phyloP scores from a whole-genome alignment of 768 basidiomycete species.

The Leccinum variicolor region DNA sequence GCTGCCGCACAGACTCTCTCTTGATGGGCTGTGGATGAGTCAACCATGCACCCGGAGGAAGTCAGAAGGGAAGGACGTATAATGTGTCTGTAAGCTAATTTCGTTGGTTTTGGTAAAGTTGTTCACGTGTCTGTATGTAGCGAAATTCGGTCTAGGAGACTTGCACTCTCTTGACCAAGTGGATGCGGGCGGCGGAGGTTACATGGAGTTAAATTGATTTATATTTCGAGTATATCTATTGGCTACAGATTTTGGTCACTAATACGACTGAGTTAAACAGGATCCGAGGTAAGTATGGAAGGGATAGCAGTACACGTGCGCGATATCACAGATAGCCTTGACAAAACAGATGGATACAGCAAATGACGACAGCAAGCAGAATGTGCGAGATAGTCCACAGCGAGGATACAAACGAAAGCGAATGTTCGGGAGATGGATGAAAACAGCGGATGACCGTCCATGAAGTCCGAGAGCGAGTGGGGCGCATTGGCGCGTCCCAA shows the following conservation, averaged over 20 bases:
- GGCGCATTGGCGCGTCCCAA: background rate
- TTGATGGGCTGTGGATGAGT: background rate
- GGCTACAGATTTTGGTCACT: conserved; percentile 1
- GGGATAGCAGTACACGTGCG: background rate
- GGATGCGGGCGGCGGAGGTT: too few relatives aligned
- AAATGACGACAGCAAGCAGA: background rate
- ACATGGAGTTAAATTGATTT: background rate
- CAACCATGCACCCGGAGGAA: background rate
- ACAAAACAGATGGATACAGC: conserved; percentile 15
- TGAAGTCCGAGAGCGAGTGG: conserved; percentile 8
- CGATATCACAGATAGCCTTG: background rate
- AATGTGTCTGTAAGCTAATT: too few relatives aligned
- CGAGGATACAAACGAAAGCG: conserved; percentile 12
- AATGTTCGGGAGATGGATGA: background rate
- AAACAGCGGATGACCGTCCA: conserved; percentile 12
- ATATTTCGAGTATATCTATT: background rate
- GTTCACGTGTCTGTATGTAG: too few relatives aligned
- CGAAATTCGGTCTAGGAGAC: too few relatives aligned
- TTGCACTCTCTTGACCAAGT: too few relatives aligned
- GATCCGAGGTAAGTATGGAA: background rate
- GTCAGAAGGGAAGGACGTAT: background rate
- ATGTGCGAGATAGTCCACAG: conserved; percentile 7
- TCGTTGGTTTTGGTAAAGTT: too few relatives aligned
- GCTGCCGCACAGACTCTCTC: background rate
- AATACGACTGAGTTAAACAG: background rate